Conservation (phyloP, 768 basidiomycete species). For the Leucocoprinus birnbaumii region DNA sequence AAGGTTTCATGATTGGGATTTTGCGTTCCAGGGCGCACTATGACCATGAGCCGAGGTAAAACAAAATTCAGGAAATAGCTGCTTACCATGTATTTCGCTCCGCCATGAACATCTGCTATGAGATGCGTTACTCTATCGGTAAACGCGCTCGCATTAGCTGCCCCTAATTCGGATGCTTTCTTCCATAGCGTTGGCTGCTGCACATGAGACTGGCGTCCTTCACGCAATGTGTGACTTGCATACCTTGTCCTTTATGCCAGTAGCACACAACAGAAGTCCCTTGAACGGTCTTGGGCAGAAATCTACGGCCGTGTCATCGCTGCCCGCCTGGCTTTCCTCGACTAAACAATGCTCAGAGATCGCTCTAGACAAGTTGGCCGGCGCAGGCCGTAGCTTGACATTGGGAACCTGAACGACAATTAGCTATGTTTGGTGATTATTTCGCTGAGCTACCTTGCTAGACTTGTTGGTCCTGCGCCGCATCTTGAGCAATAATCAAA, state of each 20-base stretch:
- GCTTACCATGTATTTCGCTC: slow-evolving; percentile 78
- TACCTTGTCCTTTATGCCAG: slow-evolving; percentile 80
- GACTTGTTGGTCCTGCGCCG: slow-evolving; percentile 64
- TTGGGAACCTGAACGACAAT: slow-evolving; percentile 60
- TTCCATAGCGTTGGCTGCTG: slow-evolving; percentile 66
- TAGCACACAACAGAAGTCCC: slow-evolving; percentile 66
- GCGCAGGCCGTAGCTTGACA: slow-evolving; percentile 75
- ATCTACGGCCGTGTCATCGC: slow-evolving; percentile 43
- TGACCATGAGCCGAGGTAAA: slow-evolving; percentile 9
- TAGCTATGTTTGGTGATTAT: not conserved
- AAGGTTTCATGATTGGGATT: slow-evolving; percentile 74
- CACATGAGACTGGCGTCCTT: not conserved
- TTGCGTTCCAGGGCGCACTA: slow-evolving; percentile 83
- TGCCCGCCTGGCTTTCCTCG: slow-evolving; percentile 47
- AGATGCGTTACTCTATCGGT: slow-evolving; percentile 90
- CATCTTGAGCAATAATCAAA: slow-evolving; percentile 22
- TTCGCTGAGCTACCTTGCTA: slow-evolving; percentile 43
- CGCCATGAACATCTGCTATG: slow-evolving; percentile 75
- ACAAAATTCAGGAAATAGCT: not conserved
- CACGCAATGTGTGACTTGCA: slow-evolving; percentile 12
- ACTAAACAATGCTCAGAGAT: slow-evolving; percentile 36
- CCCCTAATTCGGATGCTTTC: slow-evolving; percentile 81
- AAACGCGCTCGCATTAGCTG: slow-evolving; percentile 62
- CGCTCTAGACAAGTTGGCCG: slow-evolving; percentile 27
- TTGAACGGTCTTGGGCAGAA: slow-evolving; percentile 66